Percentiles rank a stretch among this genome's conserved stretches.
phyloP scores from a whole-genome alignment of 805 yeast genomes.

The Cyberlindnera maritima region DNA sequence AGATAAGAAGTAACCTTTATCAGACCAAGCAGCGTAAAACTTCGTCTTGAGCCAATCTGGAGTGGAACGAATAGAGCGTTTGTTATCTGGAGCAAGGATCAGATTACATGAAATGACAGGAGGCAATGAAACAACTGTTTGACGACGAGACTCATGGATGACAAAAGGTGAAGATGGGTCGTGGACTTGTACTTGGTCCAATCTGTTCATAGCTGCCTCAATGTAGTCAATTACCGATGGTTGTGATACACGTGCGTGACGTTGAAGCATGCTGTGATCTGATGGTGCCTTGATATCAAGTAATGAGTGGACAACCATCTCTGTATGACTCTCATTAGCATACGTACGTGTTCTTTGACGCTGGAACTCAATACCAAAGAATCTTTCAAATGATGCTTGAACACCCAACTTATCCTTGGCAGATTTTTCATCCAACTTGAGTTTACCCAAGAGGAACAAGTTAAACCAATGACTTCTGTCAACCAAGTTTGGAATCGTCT shows the following conservation, averaged over 20 bases:
- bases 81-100: constrained; percentile 52
- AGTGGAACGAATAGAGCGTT: constrained; percentile 45
- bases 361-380: constrained; percentile 37
- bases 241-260: constrained; percentile 28
- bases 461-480: constrained; percentile 49
- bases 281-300: constrained; percentile 23
- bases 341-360: constrained; percentile 10
- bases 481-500: constrained; percentile 20
- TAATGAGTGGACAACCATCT: not conserved
- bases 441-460: constrained; percentile 51
- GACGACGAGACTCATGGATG: constrained; percentile 43
- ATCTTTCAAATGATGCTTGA: constrained; percentile 23
- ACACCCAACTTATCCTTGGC: constrained; percentile 21
- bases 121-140: constrained; percentile 52
- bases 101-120: constrained; percentile 63
- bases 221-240: constrained; percentile 51
- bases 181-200: constrained; percentile 45
- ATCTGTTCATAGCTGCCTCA: constrained; percentile 58
- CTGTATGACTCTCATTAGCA: not conserved
- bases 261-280: constrained; percentile 17
- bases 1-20: constrained; percentile 37
- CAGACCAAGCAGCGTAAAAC: constrained; percentile 42
- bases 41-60: constrained; percentile 61
- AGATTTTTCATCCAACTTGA: constrained; percentile 47
- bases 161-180: constrained; percentile 56